Evolutionary conservation across 805 yeast species (phyloP).

Genomic region (Wickerhamiella parazyma): DNA sequence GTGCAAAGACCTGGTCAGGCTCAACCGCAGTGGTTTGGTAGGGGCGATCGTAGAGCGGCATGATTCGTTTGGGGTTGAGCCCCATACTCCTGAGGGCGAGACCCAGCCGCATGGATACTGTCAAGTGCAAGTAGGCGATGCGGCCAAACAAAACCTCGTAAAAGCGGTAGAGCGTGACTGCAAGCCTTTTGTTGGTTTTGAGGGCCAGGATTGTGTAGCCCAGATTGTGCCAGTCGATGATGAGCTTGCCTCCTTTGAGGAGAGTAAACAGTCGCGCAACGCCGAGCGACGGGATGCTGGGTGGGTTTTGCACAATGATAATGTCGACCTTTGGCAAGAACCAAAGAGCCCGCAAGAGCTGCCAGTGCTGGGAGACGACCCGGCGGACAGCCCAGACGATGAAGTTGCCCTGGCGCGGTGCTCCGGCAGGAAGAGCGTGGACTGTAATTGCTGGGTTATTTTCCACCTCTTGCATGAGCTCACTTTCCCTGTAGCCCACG

Average conservation of each 20-base stretch:
- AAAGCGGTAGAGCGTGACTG: slow-evolving; percentile 43
- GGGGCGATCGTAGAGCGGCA: slow-evolving; percentile 79
- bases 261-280: slow-evolving; percentile 43
- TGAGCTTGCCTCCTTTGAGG: slow-evolving; percentile 40
- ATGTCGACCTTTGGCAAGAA: slow-evolving; percentile 35
- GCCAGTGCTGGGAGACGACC: slow-evolving; percentile 40
- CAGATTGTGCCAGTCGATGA: slow-evolving; percentile 94
- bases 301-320: slow-evolving; percentile 74
- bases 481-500: slow-evolving; percentile 51
- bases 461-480: slow-evolving; percentile 19
- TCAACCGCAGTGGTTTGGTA: slow-evolving; percentile 44
- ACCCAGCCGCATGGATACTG: slow-evolving; percentile 71
- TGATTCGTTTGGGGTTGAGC: slow-evolving; percentile 34
- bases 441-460: slow-evolving; percentile 21
- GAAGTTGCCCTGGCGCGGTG: slow-evolving; percentile 32
- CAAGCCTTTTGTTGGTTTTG: slow-evolving; percentile 41
- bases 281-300: slow-evolving; percentile 69
- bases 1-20: slow-evolving; percentile 24
- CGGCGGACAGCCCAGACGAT: slow-evolving; percentile 45
- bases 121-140: slow-evolving; percentile 56
- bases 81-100: slow-evolving; percentile 46
- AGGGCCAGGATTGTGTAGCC: slow-evolving; percentile 72
- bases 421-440: slow-evolving; percentile 20
- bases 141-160: slow-evolving; percentile 55
- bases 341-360: slow-evolving; percentile 22